Percentiles rank a stretch among this genome's conserved stretches.
These are phyloP conservation scores for Myxozyma vanderwaltii DNA, from an alignment of 805 yeast species.

Conservation along the genomic window DNA sequence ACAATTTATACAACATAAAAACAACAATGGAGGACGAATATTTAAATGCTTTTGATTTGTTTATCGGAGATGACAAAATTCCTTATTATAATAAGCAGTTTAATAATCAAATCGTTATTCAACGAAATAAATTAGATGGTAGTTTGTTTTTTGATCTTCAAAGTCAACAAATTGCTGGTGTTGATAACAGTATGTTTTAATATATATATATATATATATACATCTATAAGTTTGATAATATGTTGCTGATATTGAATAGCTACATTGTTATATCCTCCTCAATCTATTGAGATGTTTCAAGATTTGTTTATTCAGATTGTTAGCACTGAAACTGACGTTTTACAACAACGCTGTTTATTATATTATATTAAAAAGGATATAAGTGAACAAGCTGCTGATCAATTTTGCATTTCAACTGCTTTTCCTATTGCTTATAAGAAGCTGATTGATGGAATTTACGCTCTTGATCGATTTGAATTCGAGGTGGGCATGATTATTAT, in stretches of 20 bases:
- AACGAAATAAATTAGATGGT: conserved; percentile 27
- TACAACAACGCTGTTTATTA: conserved; percentile 26
- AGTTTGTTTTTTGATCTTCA: conserved; percentile 25
- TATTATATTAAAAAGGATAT: conserved; percentile 25
- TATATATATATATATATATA: too few relatives aligned
- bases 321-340: conserved; percentile 11
- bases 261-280: conserved; percentile 24
- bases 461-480: conserved; percentile 27
- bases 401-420: conserved; percentile 10
- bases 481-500: neutral
- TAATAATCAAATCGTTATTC: conserved; percentile 5
- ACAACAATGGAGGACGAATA: conserved; percentile 7
- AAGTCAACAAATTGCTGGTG: conserved; percentile 12
- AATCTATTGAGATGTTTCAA: conserved; percentile 5
- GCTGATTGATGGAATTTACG: conserved; percentile 25
- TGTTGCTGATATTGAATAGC: conserved; percentile 10
- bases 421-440: conserved; percentile 18
- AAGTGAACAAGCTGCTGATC: conserved; percentile 1
- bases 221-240: neutral
- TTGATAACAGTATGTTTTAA: conserved; percentile 17
- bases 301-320: conserved; percentile 19
- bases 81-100: conserved; percentile 12
- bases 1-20: too few relatives aligned
- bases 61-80: conserved; percentile 12
- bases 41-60: conserved; percentile 2